Conservation (phyloP, 352 stramenopile genomes). For the Globisporangium nunn region DNA sequence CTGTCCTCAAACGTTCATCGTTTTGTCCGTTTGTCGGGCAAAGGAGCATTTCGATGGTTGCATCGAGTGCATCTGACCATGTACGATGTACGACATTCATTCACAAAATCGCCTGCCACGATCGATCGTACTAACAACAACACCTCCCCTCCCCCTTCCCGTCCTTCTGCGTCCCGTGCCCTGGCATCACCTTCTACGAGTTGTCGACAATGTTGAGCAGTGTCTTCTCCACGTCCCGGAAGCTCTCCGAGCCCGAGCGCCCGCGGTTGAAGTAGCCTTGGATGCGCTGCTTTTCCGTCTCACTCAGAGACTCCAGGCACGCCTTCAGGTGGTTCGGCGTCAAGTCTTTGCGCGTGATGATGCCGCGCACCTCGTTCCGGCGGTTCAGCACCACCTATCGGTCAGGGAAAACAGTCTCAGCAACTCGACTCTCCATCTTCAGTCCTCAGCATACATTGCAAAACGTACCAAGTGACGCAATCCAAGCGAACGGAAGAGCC, state of each 20-base stretch:
- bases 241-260: slow-evolving; percentile 56
- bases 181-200: slow-evolving; percentile 29
- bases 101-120: too few relatives aligned
- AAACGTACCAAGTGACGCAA: slow-evolving; percentile 88
- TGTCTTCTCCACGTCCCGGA: slow-evolving; percentile 80
- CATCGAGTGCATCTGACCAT: too few relatives aligned
- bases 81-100: too few relatives aligned
- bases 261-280: slow-evolving; percentile 81
- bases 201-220: slow-evolving; percentile 81
- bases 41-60: too few relatives aligned
- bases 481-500: slow-evolving; percentile 95
- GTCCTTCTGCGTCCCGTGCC: too few relatives aligned
- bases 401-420: neutral
- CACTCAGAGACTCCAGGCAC: slow-evolving; percentile 68
- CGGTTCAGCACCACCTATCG: slow-evolving; percentile 82
- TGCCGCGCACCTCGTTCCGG: slow-evolving; percentile 82
- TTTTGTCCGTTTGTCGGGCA: too few relatives aligned
- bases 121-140: too few relatives aligned
- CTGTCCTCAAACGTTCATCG: too few relatives aligned
- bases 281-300: slow-evolving; percentile 77
- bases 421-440: neutral
- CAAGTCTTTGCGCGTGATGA: slow-evolving; percentile 86
- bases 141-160: too few relatives aligned
- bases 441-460: neutral
- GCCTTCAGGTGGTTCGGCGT: slow-evolving; percentile 76